Evolutionary conservation across 2,329 filamentous ascomycete species (phyloP).

Genomic region (Annulohypoxylon truncatum): DNA sequence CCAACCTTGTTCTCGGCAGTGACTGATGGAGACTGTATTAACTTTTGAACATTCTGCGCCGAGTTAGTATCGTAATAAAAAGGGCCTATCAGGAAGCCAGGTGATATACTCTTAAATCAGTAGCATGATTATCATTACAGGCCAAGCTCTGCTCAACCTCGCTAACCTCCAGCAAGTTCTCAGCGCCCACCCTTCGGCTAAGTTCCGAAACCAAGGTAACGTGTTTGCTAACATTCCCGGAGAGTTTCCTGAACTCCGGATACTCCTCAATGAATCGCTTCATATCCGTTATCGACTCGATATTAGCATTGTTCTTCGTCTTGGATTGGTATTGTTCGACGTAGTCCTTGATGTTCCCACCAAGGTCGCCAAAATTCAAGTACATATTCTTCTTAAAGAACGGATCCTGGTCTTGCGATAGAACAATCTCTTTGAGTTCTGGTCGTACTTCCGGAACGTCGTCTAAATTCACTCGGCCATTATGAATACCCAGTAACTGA

Average conservation of each 20-base stretch:
- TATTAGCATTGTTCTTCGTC: constrained; percentile 95
- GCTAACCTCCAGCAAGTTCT: constrained; percentile 93
- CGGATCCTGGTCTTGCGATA: constrained; percentile 96
- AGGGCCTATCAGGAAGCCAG: neutral
- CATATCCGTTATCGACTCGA: constrained; percentile 98
- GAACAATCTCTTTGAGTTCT: constrained; percentile 91
- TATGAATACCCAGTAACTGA: constrained; percentile 91
- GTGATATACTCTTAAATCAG: constrained; percentile 81
- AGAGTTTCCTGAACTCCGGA: constrained; percentile 95
- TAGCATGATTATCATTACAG: constrained; percentile 93
- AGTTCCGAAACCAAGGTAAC: constrained; percentile 95
- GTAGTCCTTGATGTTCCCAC: constrained; percentile 97
- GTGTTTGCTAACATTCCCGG: constrained; percentile 98
- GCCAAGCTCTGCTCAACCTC: constrained; percentile 97
- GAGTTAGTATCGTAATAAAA: constrained; percentile 40
- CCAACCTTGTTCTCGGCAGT: constrained; percentile 86
- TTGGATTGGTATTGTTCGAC: constrained; percentile 98
- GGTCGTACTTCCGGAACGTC: constrained; percentile 85
- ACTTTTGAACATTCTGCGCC: constrained; percentile 78
- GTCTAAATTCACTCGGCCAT: constrained; percentile 91
- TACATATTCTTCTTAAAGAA: constrained; percentile 99
- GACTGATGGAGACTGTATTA: constrained; percentile 84
- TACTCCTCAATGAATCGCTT: constrained; percentile 99
- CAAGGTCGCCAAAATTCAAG: constrained; percentile 94
- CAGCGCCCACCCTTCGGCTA: constrained; percentile 85